phyloP scores from a whole-genome alignment of 176 grass and related monocot genomes.

The Chloris gayana region DNA sequence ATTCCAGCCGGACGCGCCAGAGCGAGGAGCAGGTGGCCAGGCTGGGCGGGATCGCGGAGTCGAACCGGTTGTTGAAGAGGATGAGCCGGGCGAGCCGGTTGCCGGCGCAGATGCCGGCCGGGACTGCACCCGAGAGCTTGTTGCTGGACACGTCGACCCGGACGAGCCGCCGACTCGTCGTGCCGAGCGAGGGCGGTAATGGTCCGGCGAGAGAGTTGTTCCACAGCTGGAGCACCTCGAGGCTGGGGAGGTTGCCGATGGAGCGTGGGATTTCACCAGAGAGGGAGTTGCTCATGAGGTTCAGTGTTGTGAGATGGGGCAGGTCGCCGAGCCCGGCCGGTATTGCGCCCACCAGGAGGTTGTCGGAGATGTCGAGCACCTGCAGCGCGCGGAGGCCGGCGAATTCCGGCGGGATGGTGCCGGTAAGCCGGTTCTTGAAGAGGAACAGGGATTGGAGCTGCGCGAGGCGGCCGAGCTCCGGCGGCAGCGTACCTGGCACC shows the following conservation, averaged over 20 bases:
- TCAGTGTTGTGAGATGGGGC: constrained; percentile 58
- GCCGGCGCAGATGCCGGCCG: constrained; percentile 56
- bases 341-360: constrained; percentile 62
- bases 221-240: constrained; percentile 84
- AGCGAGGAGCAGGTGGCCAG: constrained; percentile 75
- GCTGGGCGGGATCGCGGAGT: constrained; percentile 60
- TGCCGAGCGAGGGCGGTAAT: constrained; percentile 62
- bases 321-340: constrained; percentile 46
- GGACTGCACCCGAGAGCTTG: constrained; percentile 64
- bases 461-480: constrained; percentile 52
- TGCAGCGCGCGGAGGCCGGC: constrained; percentile 43
- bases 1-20: constrained; percentile 74
- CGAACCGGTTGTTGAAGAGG: constrained; percentile 83
- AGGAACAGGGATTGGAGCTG: constrained; percentile 61
- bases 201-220: constrained; percentile 84
- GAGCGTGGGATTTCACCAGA: constrained; percentile 59
- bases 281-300: constrained; percentile 83
- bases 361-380: constrained; percentile 81
- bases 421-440: constrained; percentile 78
- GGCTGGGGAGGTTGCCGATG: constrained; percentile 59
- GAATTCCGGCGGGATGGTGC: constrained; percentile 50
- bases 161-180: constrained; percentile 43
- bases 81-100: constrained; percentile 70
- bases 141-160: constrained; percentile 88
- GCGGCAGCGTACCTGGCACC: constrained; percentile 49